phyloP scores from a whole-genome alignment of 345 rosid genomes.

The Diplotaxis tenuifolia region DNA sequence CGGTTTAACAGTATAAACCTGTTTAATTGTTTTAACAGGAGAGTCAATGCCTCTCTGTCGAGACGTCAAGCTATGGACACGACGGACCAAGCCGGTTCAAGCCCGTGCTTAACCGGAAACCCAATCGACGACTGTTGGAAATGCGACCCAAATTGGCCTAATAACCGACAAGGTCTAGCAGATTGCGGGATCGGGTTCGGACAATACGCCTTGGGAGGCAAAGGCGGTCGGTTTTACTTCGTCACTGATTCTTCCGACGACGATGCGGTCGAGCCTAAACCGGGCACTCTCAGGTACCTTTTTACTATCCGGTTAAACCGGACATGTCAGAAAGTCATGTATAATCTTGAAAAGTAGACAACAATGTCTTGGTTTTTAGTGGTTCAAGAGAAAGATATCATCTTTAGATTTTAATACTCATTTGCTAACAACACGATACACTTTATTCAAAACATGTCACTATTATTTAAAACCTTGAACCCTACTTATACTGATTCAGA shows the following conservation, averaged over 20 bases:
- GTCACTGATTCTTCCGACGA: constrained; percentile 87
- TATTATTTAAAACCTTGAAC: background rate
- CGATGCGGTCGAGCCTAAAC: constrained; percentile 72
- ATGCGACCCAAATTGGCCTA: constrained; percentile 93
- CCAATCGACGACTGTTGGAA: constrained; percentile 98
- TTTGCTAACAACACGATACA: no score
- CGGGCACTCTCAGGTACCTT: constrained; percentile 64
- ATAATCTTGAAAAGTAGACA: background rate
- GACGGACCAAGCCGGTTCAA: constrained; percentile 39
- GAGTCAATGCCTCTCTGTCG: constrained; percentile 69
- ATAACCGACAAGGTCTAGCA: constrained; percentile 78
- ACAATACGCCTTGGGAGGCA: constrained; percentile 86
- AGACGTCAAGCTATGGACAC: constrained; percentile 59
- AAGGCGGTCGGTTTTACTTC: constrained; percentile 73
- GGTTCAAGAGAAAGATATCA: constrained; percentile 8
- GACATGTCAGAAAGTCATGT: background rate
- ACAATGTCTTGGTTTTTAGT: background rate
- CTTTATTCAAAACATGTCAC: constrained; percentile 3
- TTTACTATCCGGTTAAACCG: background rate
- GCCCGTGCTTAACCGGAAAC: constrained; percentile 73
- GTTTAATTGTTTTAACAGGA: constrained; percentile 43
- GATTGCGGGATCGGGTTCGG: constrained; percentile 95
- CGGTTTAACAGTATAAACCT: background rate
- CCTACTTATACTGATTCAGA: constrained; percentile 11
- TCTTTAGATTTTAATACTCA: background rate